These are phyloP conservation scores for Aspergillus bertholletiae DNA, from an alignment of 495 filamentous ascomycete genomes.

Conservation along the genomic window DNA sequence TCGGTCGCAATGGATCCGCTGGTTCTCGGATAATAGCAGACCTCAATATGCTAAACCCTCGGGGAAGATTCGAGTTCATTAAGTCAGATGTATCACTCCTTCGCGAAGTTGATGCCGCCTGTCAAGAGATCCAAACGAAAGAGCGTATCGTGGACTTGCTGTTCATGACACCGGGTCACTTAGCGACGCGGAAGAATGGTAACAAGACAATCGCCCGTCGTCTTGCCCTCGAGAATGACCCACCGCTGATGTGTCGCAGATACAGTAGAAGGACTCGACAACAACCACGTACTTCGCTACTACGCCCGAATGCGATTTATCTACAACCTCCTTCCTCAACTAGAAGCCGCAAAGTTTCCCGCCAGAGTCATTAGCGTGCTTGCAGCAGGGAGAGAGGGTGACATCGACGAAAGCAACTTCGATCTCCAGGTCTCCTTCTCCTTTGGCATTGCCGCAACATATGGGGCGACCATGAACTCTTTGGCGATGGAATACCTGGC, in stretches of 20 bases:
- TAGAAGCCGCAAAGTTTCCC: slow-evolving; percentile 39
- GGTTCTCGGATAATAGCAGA: slow-evolving; percentile 28
- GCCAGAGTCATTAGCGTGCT: slow-evolving; percentile 58
- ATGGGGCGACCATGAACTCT: slow-evolving; percentile 47
- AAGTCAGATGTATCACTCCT: slow-evolving; percentile 57
- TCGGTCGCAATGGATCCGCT: slow-evolving; percentile 44
- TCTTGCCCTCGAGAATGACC: neutral
- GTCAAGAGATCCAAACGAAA: slow-evolving; percentile 48
- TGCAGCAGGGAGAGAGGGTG: slow-evolving; percentile 50
- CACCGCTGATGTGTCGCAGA: slow-evolving; percentile 26
- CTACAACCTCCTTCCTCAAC: slow-evolving; percentile 57
- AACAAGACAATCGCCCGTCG: neutral
- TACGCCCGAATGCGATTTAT: slow-evolving; percentile 64
- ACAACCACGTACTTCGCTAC: slow-evolving; percentile 49
- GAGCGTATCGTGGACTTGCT: slow-evolving; percentile 60
- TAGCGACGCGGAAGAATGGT: slow-evolving; percentile 14
- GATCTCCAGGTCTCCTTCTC: slow-evolving; percentile 20
- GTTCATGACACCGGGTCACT: slow-evolving; percentile 35
- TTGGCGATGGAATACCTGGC: slow-evolving; percentile 49
- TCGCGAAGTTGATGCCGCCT: slow-evolving; percentile 55
- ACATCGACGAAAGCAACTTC: slow-evolving; percentile 47
- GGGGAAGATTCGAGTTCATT: slow-evolving; percentile 49
- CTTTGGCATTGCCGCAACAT: slow-evolving; percentile 29
- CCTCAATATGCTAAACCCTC: slow-evolving; percentile 31
- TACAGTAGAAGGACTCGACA: slow-evolving; percentile 56